phyloP scores from a whole-genome alignment of 768 basidiomycete species.

The Russula ochroleuca region DNA sequence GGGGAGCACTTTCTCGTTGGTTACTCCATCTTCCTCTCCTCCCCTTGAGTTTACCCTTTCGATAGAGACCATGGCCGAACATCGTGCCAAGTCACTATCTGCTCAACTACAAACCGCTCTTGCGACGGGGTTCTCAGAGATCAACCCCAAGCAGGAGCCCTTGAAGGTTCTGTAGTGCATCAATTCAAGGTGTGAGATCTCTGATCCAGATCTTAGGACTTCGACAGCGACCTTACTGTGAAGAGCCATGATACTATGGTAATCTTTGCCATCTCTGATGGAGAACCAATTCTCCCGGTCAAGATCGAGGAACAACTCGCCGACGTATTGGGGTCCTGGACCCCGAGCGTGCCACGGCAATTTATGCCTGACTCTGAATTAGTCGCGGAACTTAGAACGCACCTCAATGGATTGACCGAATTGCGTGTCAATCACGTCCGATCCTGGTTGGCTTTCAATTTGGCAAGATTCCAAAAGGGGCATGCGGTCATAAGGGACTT shows the following conservation, averaged over 20 bases:
- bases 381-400: constrained; percentile 36
- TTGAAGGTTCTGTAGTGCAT: constrained; percentile 41
- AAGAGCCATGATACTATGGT: constrained; percentile 37
- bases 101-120: constrained; percentile 46
- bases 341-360: constrained; percentile 34
- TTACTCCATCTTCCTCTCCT: neutral
- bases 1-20: constrained; percentile 61
- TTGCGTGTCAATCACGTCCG: constrained; percentile 45
- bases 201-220: constrained; percentile 37
- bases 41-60: neutral
- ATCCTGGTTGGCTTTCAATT: constrained; percentile 50
- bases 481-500: constrained; percentile 46
- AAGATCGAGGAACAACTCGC: constrained; percentile 32
- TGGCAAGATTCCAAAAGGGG: constrained; percentile 42
- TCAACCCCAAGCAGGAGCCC: constrained; percentile 44
- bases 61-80: constrained; percentile 48
- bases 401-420: constrained; percentile 41
- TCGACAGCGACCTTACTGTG: constrained; percentile 49
- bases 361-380: constrained; percentile 41
- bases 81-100: constrained; percentile 40
- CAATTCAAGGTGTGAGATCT: too few species aligned
- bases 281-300: constrained; percentile 22
- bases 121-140: constrained; percentile 44
- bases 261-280: constrained; percentile 35
- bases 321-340: constrained; percentile 33